These are phyloP conservation scores for Guyanaporus albipodus DNA, from an alignment of 768 basidiomycete genomes.

Conservation along the genomic window DNA sequence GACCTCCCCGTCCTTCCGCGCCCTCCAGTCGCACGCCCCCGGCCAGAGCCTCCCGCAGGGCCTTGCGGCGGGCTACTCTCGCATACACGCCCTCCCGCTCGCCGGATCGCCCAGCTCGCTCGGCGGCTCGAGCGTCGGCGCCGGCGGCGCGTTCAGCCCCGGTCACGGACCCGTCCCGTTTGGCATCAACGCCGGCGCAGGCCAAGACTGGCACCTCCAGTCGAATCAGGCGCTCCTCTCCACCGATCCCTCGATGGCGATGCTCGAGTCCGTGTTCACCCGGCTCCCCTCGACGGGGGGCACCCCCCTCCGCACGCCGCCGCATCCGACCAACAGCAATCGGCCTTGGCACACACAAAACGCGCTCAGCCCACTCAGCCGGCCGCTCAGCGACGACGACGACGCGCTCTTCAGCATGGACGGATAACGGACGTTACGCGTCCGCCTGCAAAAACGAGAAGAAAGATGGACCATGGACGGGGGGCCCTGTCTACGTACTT, in stretches of 20 bases:
- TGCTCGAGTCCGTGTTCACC: slow-evolving; percentile 53
- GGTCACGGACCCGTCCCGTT: slow-evolving; percentile 31
- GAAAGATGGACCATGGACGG: slow-evolving; percentile 5
- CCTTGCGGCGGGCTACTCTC: slow-evolving; percentile 84
- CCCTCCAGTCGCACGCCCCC: slow-evolving; percentile 82
- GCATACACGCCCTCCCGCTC: slow-evolving; percentile 73
- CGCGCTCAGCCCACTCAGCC: slow-evolving; percentile 57
- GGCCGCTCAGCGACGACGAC: slow-evolving; percentile 51
- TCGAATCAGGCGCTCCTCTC: slow-evolving; percentile 20
- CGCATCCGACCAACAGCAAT: slow-evolving; percentile 17
- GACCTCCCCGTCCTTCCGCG: slow-evolving; percentile 69
- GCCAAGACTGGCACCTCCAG: slow-evolving; percentile 28
- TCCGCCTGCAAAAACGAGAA: background rate
- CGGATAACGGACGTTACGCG: slow-evolving; percentile 26
- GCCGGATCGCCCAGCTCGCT: slow-evolving; percentile 35
- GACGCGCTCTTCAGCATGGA: slow-evolving; percentile 77
- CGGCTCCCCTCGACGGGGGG: slow-evolving; percentile 32
- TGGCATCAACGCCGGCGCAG: slow-evolving; percentile 27
- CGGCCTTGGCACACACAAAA: slow-evolving; percentile 36
- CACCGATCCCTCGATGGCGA: slow-evolving; percentile 25
- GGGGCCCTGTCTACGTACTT: slow-evolving; percentile 18
- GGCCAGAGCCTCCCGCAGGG: slow-evolving; percentile 91
- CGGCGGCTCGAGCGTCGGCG: slow-evolving; percentile 26
- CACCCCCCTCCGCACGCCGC: slow-evolving; percentile 26
- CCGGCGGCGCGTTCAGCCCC: slow-evolving; percentile 28